Evolutionary conservation across 2,329 filamentous ascomycete species (phyloP), one percentile per base, ranked within the genome.

Genomic region (Fusarium subtropicale): DNA sequence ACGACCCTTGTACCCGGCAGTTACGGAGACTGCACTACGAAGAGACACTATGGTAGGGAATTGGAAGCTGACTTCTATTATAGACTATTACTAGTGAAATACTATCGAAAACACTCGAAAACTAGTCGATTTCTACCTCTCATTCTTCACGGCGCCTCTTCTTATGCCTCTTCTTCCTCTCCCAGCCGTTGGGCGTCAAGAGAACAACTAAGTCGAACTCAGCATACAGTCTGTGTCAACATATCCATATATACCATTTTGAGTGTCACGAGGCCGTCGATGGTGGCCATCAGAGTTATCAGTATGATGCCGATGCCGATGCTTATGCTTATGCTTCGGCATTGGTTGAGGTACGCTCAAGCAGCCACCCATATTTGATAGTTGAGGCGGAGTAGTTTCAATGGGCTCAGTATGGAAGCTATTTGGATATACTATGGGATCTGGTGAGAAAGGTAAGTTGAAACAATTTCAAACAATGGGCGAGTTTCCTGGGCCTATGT

Each of bases 291-390:
- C 38, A 13, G 33, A 28, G 33, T 51, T 12, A 8, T n/a, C 26
- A 39, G 15, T 16, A 22, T 24, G 24, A 30, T 47, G 39, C 9
- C 22, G 30, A 28, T 30, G 22, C 18, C 39, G 20, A 24, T 26
- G 20, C 20, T 44, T 28, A 38, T 26, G 22, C 20, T 44, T 28
- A 38, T 26, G 36, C 12, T 34, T 50, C 22, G 24, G 24, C 11
- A 16, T 38, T 11, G 22, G 31, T n/a, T 20, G 9, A 5, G 60
- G 39, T 50, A 47, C 51, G 44, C 67, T 68, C 11, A 36, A 46
- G 20, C 31, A 68, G 20, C 58, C 54, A 13, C 67, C 67, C 67
- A 69, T 68, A 5, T 24, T 47, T 12, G 3, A 28, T 5, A 22
- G 4, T 22, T 20, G 16, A 46, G 20, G 15, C 10, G 26, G 42